Evolutionary conservation across 2,329 filamentous ascomycete species (phyloP).

Genomic region (Sclerotinia minor): DNA sequence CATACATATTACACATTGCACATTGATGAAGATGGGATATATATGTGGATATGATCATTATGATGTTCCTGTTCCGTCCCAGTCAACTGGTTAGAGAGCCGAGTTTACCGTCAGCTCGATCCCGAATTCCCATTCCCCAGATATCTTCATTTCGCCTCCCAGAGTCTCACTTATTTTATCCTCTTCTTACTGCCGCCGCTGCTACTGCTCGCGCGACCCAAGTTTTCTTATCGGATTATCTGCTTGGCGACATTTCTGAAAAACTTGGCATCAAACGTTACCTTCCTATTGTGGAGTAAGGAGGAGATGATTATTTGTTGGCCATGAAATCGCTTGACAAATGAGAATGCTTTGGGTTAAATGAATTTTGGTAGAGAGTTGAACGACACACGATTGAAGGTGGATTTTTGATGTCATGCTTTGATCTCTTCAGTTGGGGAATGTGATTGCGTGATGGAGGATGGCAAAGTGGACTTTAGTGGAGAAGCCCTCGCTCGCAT

Average conservation of each 20-base stretch:
- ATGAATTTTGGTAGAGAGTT: constrained; percentile 9
- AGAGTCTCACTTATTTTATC: not conserved
- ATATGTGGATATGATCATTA: too few relatives aligned
- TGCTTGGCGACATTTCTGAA: constrained; percentile 1
- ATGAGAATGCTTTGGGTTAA: constrained; percentile 10
- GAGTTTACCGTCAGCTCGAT: not conserved
- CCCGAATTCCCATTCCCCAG: not conserved
- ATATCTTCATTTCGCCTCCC: constrained; percentile 10
- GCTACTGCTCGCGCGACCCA: constrained; percentile 5
- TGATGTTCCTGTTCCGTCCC: constrained; percentile 3
- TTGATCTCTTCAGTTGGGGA: not conserved
- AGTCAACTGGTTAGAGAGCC: constrained; percentile 12
- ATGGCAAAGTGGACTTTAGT: not conserved
- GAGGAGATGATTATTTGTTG: constrained; percentile 11
- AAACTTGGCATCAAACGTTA: constrained; percentile 11
- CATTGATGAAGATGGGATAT: not conserved
- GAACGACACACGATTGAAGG: constrained; percentile 1
- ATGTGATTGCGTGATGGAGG: constrained; percentile 13
- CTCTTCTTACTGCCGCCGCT: not conserved
- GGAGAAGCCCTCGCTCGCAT: not conserved
- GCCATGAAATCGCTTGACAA: constrained; percentile 16
- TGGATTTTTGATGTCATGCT: not conserved
- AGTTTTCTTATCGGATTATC: constrained; percentile 5
- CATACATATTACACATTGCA: not conserved
- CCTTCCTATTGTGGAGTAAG: constrained; percentile 20